These are phyloP conservation scores for Ceratocystis diversiconidia DNA, from an alignment of 2,329 filamentous ascomycete species.

Conservation along the genomic window DNA sequence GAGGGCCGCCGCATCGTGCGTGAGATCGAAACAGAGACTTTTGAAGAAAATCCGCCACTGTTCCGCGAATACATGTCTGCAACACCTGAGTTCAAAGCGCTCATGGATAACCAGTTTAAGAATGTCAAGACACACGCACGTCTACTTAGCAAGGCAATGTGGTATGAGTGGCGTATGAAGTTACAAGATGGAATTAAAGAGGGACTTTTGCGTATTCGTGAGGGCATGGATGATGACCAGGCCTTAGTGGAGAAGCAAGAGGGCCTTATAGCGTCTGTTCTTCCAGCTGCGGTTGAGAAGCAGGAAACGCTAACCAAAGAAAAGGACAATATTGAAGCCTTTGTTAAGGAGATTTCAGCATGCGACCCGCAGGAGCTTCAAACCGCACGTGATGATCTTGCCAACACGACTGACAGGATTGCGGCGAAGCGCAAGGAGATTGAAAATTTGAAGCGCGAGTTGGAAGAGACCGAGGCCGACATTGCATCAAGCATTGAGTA, in stretches of 20 bases:
- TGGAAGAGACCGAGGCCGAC: slow-evolving; percentile 50
- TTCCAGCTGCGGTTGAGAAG: slow-evolving; percentile 51
- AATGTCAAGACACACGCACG: slow-evolving; percentile 91
- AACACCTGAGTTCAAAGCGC: slow-evolving; percentile 61
- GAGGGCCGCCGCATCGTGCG: slow-evolving; percentile 81
- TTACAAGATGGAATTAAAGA: slow-evolving; percentile 68
- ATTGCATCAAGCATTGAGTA: slow-evolving; percentile 45
- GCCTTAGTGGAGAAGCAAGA: slow-evolving; percentile 52
- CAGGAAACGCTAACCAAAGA: slow-evolving; percentile 49
- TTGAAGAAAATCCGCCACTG: slow-evolving; percentile 77
- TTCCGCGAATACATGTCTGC: slow-evolving; percentile 87
- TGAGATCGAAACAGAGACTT: slow-evolving; percentile 78
- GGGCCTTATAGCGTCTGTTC: slow-evolving; percentile 47
- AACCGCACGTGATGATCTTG: slow-evolving; percentile 54
- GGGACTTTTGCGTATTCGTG: slow-evolving; percentile 59
- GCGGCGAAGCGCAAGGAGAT: slow-evolving; percentile 55
- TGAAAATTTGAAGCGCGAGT: slow-evolving; percentile 49
- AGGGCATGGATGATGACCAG: slow-evolving; percentile 65
- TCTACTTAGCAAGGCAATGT: slow-evolving; percentile 83
- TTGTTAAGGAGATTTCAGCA: slow-evolving; percentile 60
- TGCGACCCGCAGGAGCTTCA: slow-evolving; percentile 71
- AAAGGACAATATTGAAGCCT: slow-evolving; percentile 51
- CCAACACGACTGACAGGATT: slow-evolving; percentile 51
- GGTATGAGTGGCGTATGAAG: slow-evolving; percentile 96
- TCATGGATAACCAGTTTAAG: slow-evolving; percentile 96